Conservation (phyloP, 1,284 basidiomycete species). For the Boletellus sp. region DNA sequence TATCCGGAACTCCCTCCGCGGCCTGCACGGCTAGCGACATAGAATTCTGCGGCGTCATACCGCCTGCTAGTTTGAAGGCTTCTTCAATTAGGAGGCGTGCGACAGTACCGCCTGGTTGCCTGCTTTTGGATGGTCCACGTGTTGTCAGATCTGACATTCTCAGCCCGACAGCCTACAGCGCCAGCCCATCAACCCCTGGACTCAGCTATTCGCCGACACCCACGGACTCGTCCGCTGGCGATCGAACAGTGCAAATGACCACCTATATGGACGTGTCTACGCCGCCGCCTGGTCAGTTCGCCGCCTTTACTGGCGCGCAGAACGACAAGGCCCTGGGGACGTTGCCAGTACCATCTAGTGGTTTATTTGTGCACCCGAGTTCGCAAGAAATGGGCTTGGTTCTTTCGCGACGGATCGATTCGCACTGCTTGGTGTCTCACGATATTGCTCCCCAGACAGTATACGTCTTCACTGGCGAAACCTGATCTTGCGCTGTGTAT, state of each 20-base stretch:
- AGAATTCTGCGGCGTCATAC: slow-evolving; percentile 8
- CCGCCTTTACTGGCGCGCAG: slow-evolving; percentile 27
- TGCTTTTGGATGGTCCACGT: slow-evolving; percentile 14
- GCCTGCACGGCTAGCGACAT: neutral
- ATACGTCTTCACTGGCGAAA: slow-evolving; percentile 20
- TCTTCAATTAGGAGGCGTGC: slow-evolving; percentile 22
- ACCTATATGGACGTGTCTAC: slow-evolving; percentile 43
- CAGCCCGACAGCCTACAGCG: slow-evolving; percentile 19
- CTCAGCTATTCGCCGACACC: slow-evolving; percentile 55
- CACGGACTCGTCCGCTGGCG: slow-evolving; percentile 51
- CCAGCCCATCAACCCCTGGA: slow-evolving; percentile 47
- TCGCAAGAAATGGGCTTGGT: slow-evolving; percentile 14
- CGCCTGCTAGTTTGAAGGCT: slow-evolving; percentile 10
- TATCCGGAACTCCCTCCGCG: slow-evolving; percentile 2
- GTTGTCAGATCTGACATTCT: slow-evolving; percentile 6
- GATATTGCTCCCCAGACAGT: slow-evolving; percentile 7
- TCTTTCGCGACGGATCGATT: slow-evolving; percentile 11
- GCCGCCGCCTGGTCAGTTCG: slow-evolving; percentile 30
- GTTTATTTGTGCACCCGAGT: slow-evolving; percentile 18
- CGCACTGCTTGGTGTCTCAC: slow-evolving; percentile 13
- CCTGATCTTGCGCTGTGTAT: slow-evolving; percentile 8
- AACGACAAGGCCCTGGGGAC: slow-evolving; percentile 29
- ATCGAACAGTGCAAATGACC: slow-evolving; percentile 52
- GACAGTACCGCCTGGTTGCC: slow-evolving; percentile 20
- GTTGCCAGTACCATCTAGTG: slow-evolving; percentile 13